A percentile compares a stretch with the other conserved stretches of the same genome.
Conservation (phyloP, 768 basidiomycete genomes). For the Terana coerulea region DNA sequence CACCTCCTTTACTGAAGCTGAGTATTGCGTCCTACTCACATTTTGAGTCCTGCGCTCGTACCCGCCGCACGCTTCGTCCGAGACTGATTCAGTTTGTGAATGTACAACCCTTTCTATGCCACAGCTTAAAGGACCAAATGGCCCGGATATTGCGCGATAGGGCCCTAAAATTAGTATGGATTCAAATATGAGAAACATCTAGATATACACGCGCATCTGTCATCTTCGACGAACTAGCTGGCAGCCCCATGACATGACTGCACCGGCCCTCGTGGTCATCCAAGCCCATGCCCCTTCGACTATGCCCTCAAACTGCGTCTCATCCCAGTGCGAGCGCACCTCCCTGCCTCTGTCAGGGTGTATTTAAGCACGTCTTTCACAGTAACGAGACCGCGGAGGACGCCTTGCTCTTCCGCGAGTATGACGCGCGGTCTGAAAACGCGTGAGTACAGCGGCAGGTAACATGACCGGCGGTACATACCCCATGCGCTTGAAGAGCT, state of each 20-base stretch:
- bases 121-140: too few relatives aligned
- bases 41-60: too few relatives aligned
- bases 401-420: constrained; percentile 84
- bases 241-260: constrained; percentile 7
- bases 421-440: constrained; percentile 85
- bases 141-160: too few relatives aligned
- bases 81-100: too few relatives aligned
- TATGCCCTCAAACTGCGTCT: constrained; percentile 23
- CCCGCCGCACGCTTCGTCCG: too few relatives aligned
- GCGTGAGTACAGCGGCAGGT: neutral
- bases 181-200: too few relatives aligned
- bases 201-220: too few relatives aligned
- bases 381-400: constrained; percentile 81
- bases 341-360: constrained; percentile 41
- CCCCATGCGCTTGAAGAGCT: constrained; percentile 98
- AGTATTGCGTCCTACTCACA: constrained; percentile 22
- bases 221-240: constrained; percentile 9
- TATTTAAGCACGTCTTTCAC: constrained; percentile 95
- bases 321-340: constrained; percentile 23
- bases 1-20: neutral
- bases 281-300: constrained; percentile 23
- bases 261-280: constrained; percentile 14
- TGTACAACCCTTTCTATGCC: too few relatives aligned
- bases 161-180: too few relatives aligned
- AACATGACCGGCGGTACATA: constrained; percentile 37